Base-by-base conservation (phyloP, 1,139 yeast genomes). In the Hyphopichia burtonii region DNA sequence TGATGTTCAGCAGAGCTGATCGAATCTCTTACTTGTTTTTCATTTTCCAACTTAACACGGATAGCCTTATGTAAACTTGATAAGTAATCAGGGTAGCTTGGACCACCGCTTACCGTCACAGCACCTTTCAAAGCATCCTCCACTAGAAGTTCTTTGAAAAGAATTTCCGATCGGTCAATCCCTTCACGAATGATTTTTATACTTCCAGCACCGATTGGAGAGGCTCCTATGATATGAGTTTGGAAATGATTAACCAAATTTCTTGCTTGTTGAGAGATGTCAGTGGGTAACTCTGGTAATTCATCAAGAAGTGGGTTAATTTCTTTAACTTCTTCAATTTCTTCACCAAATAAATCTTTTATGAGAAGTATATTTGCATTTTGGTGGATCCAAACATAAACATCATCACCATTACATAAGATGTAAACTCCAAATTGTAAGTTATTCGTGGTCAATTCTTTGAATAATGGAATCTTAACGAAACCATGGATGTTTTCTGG, bases 361-460 rank as follows among this genome's bases (percentile, higher is more conserved):
- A 93, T 58, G 30, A 93, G 68, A 45, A 80, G 63, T 6, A 85
- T 81, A 50, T 86, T 83, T 1, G 88, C 86, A 36, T 80, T 77
- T 14, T 79, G 78, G 58, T 88, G 89, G 31, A 93, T 68, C 83
- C 89, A 87, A 31, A 93, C 68, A 43, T 72, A 73, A 4, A 84
- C 71, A 18, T 69, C 59, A 25, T 68, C 71, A 12, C 96, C 95
- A 54, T 87, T 81, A 67, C 86, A 91, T 30, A 85, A 63, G 39
- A 91, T 58, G 61, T 86, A 89, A 8, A 87, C 91, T 3, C 96
- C 95, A 36, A 91, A 90, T 43, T 74, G 75, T 48, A 82, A 76
- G 15, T 79, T 59, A 3, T 69, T 64, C 11, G 66, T 52, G 5
- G 72, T 56, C 22, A 82, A 64, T 4, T 82, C 78, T 40, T 76